Conservation (phyloP, 371 early-diverging fungal genomes). For the Synchytrium microbalum region DNA sequence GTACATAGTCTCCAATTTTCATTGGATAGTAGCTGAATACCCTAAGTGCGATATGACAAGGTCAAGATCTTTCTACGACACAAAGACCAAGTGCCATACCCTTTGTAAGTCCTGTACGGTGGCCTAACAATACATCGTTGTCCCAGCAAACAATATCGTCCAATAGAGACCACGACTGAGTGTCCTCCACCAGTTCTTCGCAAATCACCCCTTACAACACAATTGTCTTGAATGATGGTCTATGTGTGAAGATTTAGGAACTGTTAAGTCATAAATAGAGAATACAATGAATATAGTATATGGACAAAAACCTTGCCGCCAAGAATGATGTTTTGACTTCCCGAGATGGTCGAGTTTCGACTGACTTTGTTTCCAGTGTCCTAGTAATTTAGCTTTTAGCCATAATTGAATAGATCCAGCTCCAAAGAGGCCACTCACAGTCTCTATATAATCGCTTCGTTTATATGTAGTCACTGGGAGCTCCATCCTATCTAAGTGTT, state of each 20-base stretch:
- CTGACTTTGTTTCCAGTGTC: slow-evolving; percentile 94
- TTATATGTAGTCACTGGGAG: slow-evolving; percentile 44
- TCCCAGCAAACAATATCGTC: slow-evolving; percentile 77
- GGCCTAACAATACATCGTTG: slow-evolving; percentile 78
- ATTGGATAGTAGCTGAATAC: slow-evolving; percentile 78
- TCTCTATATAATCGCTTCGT: slow-evolving; percentile 68
- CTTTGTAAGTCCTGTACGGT: slow-evolving; percentile 92
- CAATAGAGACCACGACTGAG: slow-evolving; percentile 82
- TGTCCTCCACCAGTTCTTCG: slow-evolving; percentile 77
- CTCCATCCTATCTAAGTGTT: too few relatives aligned
- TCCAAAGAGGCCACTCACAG: slow-evolving; percentile 46
- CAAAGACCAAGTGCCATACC: slow-evolving; percentile 36
- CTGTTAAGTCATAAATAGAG: not conserved
- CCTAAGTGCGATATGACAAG: slow-evolving; percentile 12
- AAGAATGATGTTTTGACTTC: slow-evolving; percentile 90
- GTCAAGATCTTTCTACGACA: not conserved
- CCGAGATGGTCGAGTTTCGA: slow-evolving; percentile 80
- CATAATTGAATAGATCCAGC: not conserved
- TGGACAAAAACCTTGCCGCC: slow-evolving; percentile 73
- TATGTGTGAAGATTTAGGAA: slow-evolving; percentile 18
- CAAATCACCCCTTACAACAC: slow-evolving; percentile 89
- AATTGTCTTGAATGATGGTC: slow-evolving; percentile 86
- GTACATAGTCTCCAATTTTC: slow-evolving; percentile 87
- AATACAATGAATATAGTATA: not conserved
- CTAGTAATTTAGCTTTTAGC: slow-evolving; percentile 26